Evolutionary conservation across 306 rosid species (phyloP).

Genomic region (Prunus mira): DNA sequence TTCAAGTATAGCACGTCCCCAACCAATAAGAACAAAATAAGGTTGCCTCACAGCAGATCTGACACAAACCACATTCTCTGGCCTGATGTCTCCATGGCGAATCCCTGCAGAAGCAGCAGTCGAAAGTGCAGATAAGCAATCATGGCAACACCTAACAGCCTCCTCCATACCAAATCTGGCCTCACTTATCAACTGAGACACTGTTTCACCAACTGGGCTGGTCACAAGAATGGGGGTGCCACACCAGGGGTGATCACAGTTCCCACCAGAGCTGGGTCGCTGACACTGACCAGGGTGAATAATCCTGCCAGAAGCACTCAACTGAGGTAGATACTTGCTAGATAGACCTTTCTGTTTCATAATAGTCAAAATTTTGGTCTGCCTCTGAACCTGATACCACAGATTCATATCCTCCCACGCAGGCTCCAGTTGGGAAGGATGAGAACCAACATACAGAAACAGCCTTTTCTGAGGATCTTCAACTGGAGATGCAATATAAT

Average conservation of each 20-base stretch:
- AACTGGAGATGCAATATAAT: constrained; percentile 68
- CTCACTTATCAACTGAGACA: constrained; percentile 57
- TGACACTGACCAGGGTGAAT: constrained; percentile 90
- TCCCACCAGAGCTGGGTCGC: constrained; percentile 83
- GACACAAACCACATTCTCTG: constrained; percentile 81
- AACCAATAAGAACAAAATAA: constrained; percentile 75
- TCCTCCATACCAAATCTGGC: constrained; percentile 75
- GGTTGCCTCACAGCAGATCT: constrained; percentile 54
- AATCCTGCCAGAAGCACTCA: constrained; percentile 91
- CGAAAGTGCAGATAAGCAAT: constrained; percentile 89
- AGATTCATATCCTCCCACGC: constrained; percentile 99
- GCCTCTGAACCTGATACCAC: constrained; percentile 99
- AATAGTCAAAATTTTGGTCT: constrained; percentile 77
- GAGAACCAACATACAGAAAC: constrained; percentile 83
- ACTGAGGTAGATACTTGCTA: constrained; percentile 78
- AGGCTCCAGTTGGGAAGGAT: constrained; percentile 82
- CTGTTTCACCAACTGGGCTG: constrained; percentile 89
- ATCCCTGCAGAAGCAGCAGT: constrained; percentile 75
- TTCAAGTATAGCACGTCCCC: constrained; percentile 98
- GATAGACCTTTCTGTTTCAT: constrained; percentile 89
- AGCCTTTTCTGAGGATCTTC: constrained; percentile 77
- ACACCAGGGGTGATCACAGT: constrained; percentile 96
- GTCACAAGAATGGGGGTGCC: constrained; percentile 95
- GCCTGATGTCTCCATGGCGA: constrained; percentile 91
- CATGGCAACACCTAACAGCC: constrained; percentile 88